Conservation (phyloP, 2,329 filamentous ascomycete genomes). For the Verticillium alfalfae region DNA sequence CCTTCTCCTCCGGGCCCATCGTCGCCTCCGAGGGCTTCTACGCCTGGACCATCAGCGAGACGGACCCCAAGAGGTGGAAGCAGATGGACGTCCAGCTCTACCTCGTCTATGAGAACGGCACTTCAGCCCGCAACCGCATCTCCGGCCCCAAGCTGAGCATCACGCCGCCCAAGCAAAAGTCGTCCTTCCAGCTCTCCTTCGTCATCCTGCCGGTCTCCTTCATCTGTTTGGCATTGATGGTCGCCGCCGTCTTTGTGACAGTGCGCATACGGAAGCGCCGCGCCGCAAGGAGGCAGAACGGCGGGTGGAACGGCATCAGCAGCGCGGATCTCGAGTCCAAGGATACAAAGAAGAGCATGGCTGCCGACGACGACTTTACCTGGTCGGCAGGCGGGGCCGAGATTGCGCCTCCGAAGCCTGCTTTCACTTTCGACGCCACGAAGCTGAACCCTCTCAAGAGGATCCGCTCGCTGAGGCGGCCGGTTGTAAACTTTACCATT, state of each 20-base stretch:
- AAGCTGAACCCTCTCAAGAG: background rate
- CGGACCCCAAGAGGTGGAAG: conserved; percentile 4
- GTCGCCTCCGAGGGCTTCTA: conserved; percentile 9
- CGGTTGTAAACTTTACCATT: too few species aligned
- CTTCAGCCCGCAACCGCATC: conserved; percentile 3
- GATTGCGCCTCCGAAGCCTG: background rate
- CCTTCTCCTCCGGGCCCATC: conserved; percentile 8
- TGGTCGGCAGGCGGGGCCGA: background rate
- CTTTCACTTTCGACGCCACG: background rate
- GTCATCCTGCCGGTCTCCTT: conserved; percentile 9
- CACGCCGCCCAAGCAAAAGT: background rate
- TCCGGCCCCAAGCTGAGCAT: conserved; percentile 9
- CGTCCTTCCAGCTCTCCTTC: conserved; percentile 2
- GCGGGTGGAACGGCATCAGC: background rate
- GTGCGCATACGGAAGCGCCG: conserved; percentile 5
- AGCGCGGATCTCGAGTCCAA: background rate
- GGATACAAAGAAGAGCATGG: background rate
- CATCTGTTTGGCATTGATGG: conserved; percentile 4
- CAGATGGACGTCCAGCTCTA: conserved; percentile 6
- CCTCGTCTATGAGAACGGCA: conserved; percentile 6
- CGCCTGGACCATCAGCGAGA: conserved; percentile 6
- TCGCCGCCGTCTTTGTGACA: conserved; percentile 8
- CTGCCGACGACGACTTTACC: background rate
- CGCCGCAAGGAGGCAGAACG: background rate
- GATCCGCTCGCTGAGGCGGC: background rate